Conservation (phyloP, 2,329 filamentous ascomycete species). For the Colletotrichum tabaci region DNA sequence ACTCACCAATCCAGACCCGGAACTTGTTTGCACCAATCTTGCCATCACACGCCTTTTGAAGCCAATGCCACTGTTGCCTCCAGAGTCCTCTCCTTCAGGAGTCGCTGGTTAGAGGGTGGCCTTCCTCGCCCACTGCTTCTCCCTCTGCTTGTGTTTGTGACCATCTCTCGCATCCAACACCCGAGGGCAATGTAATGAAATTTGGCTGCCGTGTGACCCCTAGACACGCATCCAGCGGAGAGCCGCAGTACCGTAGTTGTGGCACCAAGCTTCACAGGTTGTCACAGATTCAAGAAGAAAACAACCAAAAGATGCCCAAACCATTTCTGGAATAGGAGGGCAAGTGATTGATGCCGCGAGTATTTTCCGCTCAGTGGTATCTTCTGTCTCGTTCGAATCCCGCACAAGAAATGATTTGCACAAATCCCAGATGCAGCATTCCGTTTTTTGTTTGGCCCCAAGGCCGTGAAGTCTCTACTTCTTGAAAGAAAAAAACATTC, state of each 20-base stretch:
- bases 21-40: conserved; percentile 7
- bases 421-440: conserved; percentile 7
- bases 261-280: not conserved
- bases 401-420: not conserved
- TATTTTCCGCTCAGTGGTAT: conserved; percentile 33
- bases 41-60: not conserved
- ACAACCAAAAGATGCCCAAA: not conserved
- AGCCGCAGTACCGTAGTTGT: not conserved
- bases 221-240: not conserved
- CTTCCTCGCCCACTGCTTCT: not conserved
- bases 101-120: not conserved
- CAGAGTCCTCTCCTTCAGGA: too few relatives aligned
- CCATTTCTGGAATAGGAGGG: not conserved
- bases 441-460: too few relatives aligned
- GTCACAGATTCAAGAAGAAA: not conserved
- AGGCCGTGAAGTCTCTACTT: conserved; percentile 1
- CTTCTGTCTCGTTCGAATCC: conserved; percentile 24
- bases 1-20: not conserved
- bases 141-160: not conserved
- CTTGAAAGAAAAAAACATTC: conserved; percentile 7
- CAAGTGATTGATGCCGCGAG: conserved; percentile 7
- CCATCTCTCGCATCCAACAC: not conserved
- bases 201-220: conserved; percentile 3
- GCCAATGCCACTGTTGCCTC: conserved; percentile 3
- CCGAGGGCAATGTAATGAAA: not conserved